phyloP scores from a whole-genome alignment of 1,284 basidiomycete species.

The Ustilago lituana region DNA sequence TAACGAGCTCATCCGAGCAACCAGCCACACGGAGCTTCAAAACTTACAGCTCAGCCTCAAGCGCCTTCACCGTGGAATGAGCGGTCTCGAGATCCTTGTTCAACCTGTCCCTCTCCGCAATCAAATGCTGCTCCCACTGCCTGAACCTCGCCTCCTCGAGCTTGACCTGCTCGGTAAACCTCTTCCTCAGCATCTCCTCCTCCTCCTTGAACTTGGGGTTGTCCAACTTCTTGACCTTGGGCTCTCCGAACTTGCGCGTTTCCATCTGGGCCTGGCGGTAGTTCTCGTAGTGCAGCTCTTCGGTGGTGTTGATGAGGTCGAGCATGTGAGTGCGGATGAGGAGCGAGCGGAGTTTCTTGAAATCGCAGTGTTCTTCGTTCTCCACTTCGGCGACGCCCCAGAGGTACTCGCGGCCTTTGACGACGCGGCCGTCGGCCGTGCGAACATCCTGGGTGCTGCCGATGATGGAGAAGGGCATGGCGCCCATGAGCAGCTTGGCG shows the following conservation, averaged over 20 bases:
- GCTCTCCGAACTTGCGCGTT: constrained; percentile 98
- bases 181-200: constrained; percentile 92
- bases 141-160: constrained; percentile 96
- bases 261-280: constrained; percentile 99
- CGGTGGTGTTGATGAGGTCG: constrained; percentile 93
- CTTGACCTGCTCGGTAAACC: constrained; percentile 99
- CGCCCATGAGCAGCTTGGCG: constrained; percentile 80
- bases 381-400: constrained; percentile 99
- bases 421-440: constrained; percentile 87
- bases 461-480: constrained; percentile 98
- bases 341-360: constrained; percentile 94
- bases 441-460: constrained; percentile 94
- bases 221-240: constrained; percentile 98
- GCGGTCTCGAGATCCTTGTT: constrained; percentile 67
- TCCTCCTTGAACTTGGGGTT: constrained; percentile 99
- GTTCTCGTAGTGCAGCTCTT: constrained; percentile 96
- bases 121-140: constrained; percentile 98
- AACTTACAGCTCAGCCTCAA: constrained; percentile 58
- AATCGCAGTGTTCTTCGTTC: constrained; percentile 99
- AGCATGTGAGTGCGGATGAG: constrained; percentile 99
- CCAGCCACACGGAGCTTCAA: no score
- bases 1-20: no score
- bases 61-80: constrained; percentile 63
- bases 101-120: constrained; percentile 66
- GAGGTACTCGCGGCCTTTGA: constrained; percentile 98